These are phyloP conservation scores for Obelidium mucronatum DNA, from an alignment of 192 early-diverging fungal genomes.

Conservation along the genomic window DNA sequence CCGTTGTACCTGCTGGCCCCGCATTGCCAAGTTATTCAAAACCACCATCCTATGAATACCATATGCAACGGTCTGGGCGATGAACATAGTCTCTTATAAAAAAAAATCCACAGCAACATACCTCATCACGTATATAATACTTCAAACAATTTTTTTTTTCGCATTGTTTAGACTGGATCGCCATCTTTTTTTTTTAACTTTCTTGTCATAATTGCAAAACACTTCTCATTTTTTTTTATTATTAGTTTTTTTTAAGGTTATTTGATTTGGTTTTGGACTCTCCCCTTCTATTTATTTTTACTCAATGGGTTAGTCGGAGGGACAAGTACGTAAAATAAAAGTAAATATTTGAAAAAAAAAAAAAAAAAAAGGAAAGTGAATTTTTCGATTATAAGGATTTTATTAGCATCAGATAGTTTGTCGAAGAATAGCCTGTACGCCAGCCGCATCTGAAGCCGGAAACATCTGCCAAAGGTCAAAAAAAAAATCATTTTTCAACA, in stretches of 20 bases:
- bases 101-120: neutral
- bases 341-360: neutral
- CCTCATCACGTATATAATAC: neutral
- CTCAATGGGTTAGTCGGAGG: neutral
- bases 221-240: neutral
- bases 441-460: neutral
- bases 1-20: neutral
- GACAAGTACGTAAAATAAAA: neutral
- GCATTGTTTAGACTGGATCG: neutral
- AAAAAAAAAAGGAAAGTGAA: neutral
- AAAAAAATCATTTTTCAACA: neutral
- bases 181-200: neutral
- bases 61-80: constrained; percentile 30
- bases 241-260: constrained; percentile 10
- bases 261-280: no score
- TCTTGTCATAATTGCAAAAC: no score
- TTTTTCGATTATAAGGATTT: neutral
- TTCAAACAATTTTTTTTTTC: neutral
- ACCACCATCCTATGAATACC: constrained; percentile 37
- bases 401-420: neutral
- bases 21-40: constrained; percentile 27
- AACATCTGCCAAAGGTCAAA: no score
- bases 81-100: neutral
- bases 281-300: neutral
- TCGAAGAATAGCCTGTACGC: constrained; percentile 3